Evolutionary conservation across 2,329 filamentous ascomycete species (phyloP), one percentile per base, ranked within the genome.

Genomic region (Claviceps pazoutovae): DNA sequence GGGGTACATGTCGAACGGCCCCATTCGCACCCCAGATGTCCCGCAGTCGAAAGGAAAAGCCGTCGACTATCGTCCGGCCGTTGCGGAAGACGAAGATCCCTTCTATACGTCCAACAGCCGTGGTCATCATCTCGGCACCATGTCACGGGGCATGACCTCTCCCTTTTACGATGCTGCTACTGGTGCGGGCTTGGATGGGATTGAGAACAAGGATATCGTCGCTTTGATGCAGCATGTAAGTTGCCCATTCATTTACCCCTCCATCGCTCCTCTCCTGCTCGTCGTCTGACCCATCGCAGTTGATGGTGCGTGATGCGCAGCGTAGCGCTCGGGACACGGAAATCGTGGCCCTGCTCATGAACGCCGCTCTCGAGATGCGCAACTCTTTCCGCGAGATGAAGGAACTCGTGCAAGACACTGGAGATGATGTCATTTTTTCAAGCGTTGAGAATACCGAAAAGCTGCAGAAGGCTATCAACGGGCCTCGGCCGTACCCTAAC

Each of bases 341-440:
- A 68, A 96, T 98, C 51, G 74, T 98, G 17, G 88, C 96, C 46
- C 91, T 93, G 0, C 79, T 98, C 36, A 93, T 98, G 55, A 84
- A 91, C 54, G 90, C 89, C 51, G 91, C 93, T 4, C 84, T 93
- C 13, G 93, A 98, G 68, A 97, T 97, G 90, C 88, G 91, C 57
- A 94, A 87, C 59, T 94, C 88, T 0, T 95, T 97, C 63, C 88
- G 95, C 58, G 90, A 95, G 60, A 86, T 98, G 76, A 96, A 93
- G 73, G 86, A 84, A 57, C 84, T 95, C 62, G 85, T 98, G 55
- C 84, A 86, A 48, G 86, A 94, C 57, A 91, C 94, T 54, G 65
- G 67, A 5, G 91, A 96, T 62, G 87, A 88, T 54, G 79, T 89
- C 61, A 86, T 97, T 61, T 88, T 96, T 67, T 83, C 86, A 41